These are phyloP conservation scores for Exophiala sp. DNA, from an alignment of 2,329 filamentous ascomycete species.

Conservation along the genomic window DNA sequence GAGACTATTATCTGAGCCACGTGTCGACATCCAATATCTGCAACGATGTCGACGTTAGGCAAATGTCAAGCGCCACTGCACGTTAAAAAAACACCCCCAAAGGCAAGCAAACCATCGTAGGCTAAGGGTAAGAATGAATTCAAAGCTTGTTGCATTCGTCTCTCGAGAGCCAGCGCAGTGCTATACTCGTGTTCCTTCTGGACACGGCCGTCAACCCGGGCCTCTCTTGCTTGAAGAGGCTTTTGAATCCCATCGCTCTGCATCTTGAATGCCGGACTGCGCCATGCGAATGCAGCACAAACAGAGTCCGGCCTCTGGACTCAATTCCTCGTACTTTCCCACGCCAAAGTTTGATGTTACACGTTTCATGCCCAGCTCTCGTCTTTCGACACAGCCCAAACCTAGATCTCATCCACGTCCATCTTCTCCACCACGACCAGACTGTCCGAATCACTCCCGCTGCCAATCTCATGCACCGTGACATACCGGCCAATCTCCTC, in stretches of 20 bases:
- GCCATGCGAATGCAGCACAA: background rate
- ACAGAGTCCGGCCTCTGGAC: background rate
- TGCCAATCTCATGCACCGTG: conserved; percentile 75
- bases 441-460: conserved; percentile 49
- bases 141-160: no score
- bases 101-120: no score
- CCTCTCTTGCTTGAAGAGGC: background rate
- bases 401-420: conserved; percentile 50
- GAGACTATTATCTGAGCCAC: background rate
- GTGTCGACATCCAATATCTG: no score
- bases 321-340: background rate
- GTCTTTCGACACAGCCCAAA: background rate
- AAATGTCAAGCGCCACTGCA: no score
- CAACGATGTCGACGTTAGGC: no score
- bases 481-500: conserved; percentile 92
- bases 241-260: background rate
- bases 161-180: no score
- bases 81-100: no score
- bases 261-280: background rate
- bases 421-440: conserved; percentile 56
- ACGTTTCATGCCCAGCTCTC: background rate
- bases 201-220: background rate
- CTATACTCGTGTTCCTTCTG: background rate
- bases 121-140: no score
- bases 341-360: conserved; percentile 9